Conservation (phyloP, 1,284 basidiomycete species). For the Apiotrichum mycotoxinovorans region DNA sequence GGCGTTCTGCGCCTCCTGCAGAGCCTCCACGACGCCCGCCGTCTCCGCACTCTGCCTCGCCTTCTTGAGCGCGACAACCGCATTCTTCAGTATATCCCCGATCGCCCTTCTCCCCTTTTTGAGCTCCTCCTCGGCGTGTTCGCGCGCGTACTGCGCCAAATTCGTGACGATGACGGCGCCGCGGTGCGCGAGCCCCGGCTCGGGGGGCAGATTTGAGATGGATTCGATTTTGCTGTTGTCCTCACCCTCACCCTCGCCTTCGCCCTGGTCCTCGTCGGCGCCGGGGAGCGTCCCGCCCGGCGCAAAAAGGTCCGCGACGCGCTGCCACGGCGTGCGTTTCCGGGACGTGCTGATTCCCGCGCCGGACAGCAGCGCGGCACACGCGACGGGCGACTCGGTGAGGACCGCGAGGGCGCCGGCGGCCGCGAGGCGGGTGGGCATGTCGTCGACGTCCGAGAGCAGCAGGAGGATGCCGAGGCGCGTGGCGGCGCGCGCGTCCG, state of each 20-base stretch:
- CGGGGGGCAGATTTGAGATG: constrained; percentile 32
- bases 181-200: constrained; percentile 64
- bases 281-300: constrained; percentile 9
- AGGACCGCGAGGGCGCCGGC: constrained; percentile 79
- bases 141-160: constrained; percentile 51
- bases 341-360: constrained; percentile 34
- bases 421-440: constrained; percentile 75
- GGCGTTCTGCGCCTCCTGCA: background rate
- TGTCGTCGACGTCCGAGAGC: constrained; percentile 76
- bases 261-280: constrained; percentile 28
- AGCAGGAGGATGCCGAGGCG: constrained; percentile 79
- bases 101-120: background rate
- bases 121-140: constrained; percentile 1
- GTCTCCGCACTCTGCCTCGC: background rate
- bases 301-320: constrained; percentile 61
- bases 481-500: constrained; percentile 54
- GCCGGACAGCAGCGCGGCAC: constrained; percentile 55
- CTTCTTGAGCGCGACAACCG: background rate
- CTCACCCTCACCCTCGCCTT: no score
- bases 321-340: constrained; percentile 57
- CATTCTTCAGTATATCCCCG: background rate
- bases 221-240: constrained; percentile 25
- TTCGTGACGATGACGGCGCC: constrained; percentile 68
- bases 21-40: background rate
- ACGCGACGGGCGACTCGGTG: constrained; percentile 61